Percentiles rank a stretch among this genome's conserved stretches.
Evolutionary conservation across 2,329 filamentous ascomycete genomes (phyloP).

Genomic region (Aspergillus tamarii): DNA sequence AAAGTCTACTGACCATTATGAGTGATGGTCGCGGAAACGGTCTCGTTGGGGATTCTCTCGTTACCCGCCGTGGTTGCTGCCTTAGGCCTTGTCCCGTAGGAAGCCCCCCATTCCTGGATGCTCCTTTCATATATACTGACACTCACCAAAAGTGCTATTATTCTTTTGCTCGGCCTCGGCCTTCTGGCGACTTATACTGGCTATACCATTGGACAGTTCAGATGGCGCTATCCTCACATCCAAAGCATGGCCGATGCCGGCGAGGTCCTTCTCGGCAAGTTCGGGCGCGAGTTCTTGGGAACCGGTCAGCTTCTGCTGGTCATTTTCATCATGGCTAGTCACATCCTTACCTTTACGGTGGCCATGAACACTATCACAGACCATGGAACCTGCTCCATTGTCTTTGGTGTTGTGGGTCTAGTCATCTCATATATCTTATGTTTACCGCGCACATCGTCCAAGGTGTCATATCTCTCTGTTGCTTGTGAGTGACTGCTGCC

Average conservation of each 20-base stretch:
- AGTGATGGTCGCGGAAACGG: constrained; percentile 61
- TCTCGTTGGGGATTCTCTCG: constrained; percentile 58
- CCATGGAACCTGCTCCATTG: constrained; percentile 63
- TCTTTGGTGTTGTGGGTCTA: constrained; percentile 62
- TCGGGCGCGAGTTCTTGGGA: constrained; percentile 64
- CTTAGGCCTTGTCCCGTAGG: constrained; percentile 54
- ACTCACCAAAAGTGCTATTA: constrained; percentile 31
- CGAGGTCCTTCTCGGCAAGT: constrained; percentile 60
- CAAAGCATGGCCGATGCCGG: constrained; percentile 69
- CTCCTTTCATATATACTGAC: neutral
- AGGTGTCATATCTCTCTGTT: constrained; percentile 62
- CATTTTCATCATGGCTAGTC: constrained; percentile 68
- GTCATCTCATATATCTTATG: constrained; percentile 60
- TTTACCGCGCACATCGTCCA: constrained; percentile 62
- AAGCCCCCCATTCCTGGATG: neutral
- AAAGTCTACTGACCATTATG: constrained; percentile 3
- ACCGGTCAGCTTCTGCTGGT: constrained; percentile 64
- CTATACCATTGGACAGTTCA: constrained; percentile 61
- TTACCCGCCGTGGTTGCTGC: constrained; percentile 55
- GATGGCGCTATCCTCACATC: constrained; percentile 57
- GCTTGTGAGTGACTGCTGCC: constrained; percentile 37
- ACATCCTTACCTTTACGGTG: constrained; percentile 68
- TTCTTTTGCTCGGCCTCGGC: constrained; percentile 57
- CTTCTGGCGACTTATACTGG: constrained; percentile 60
- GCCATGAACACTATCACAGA: constrained; percentile 65